Evolutionary conservation across 2,329 filamentous ascomycete genomes (phyloP), one percentile per base, ranked within the genome.

Genomic region (Ascochyta pisi): DNA sequence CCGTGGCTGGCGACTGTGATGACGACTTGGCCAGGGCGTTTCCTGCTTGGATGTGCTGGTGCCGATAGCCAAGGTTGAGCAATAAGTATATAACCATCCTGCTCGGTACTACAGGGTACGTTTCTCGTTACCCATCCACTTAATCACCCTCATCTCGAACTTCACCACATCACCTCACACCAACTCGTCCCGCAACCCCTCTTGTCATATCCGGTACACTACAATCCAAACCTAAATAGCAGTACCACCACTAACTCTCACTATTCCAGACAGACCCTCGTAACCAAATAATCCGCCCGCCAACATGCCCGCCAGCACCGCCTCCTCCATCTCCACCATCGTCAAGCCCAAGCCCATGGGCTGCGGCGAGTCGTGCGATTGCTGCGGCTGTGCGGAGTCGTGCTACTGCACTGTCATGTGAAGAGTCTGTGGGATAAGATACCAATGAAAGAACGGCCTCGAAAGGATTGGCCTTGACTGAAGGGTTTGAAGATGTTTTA

Each of bases 311-410:
- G 65, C 63, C 57, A 66, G 61, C 62, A 63, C 70, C 55, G 65
- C 71, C 39, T 75, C 70, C 15, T 71, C 68, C 37, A 62, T 76
- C 60, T 62, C 67, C 31, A 73, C 71, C 57, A 75, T 76, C 67
- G 54, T 75, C 64, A 76, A 74, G 69, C 71, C 73, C 35, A 67
- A 69, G 54, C 73, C 73, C 19, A 66, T 72, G 51, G 61, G 66
- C 31, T 76, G 73, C 56, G 73, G 73, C 37, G 74, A 76, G 43
- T 56, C 53, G 26, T 76, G 73, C 62, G 73, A 73, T 19, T 76
- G 73, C 70, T 76, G 73, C 59, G 73, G 73, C 45, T 74, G 71
- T 58, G 71, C 70, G 15, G 73, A 76, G 56, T 73, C 71, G 19
- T 76, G 73, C 63, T 71, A 63, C 64, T 75, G 72, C 50, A 63